Base-by-base conservation (phyloP, 371 early-diverging fungal species). In the Mortierella sp. region DNA sequence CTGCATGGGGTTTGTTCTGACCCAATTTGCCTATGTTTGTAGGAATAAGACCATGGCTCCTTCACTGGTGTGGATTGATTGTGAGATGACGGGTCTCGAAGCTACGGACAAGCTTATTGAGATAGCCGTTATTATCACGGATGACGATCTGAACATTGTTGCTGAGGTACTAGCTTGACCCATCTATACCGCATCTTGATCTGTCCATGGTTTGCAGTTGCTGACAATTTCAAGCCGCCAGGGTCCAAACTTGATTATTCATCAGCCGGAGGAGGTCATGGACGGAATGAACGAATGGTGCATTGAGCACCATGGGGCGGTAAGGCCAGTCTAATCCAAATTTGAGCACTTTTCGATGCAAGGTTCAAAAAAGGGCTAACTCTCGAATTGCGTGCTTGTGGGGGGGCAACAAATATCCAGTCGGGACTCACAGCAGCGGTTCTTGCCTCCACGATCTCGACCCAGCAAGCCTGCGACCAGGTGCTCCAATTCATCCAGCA, bases 281-380 rank as follows among this genome's bases (percentile, higher is more conserved):
- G 93, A 95, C 55, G 78, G 73, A 21, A 98, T 98, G 98, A 83
- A 91, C 67, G 94, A 91, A 30, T 98, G 98, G 97, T 95, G 96
- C 78, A 87, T 76, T 43, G 73, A 89, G 47, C 95, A 96, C 64
- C 98, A 97, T 76, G 93, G 94, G 19, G 76, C 78, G 19, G 88
- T 88, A 82, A 80, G 72, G n/a, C n/a, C n/a, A n/a, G n/a, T n/a
- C n/a, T n/a, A n/a, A n/a, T n/a, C n/a, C n/a, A n/a, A n/a, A n/a
- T n/a, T n/a, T n/a, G n/a, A n/a, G n/a, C n/a, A n/a, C n/a, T n/a
- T n/a, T n/a, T n/a, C n/a, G n/a, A n/a, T n/a, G n/a, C n/a, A n/a
- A n/a, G n/a, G n/a, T n/a, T n/a, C n/a, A n/a, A n/a, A n/a, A n/a
- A n/a, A n/a, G n/a, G n/a, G n/a, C n/a, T n/a, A n/a, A n/a, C n/a